These are phyloP conservation scores for Tremellales sp. DNA, from an alignment of 1,284 basidiomycete species.

Conservation along the genomic window DNA sequence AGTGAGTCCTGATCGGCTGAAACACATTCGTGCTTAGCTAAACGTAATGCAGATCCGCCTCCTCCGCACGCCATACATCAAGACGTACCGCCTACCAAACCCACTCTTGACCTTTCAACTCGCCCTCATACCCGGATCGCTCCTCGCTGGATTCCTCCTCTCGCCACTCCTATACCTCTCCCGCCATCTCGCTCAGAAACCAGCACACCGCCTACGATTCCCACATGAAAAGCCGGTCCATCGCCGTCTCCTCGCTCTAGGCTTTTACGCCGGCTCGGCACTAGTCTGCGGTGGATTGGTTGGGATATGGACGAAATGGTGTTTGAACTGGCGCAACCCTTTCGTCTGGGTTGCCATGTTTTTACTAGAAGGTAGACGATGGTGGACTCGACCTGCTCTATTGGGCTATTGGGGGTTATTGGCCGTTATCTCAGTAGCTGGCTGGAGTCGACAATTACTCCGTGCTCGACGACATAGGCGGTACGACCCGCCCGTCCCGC, in stretches of 20 bases:
- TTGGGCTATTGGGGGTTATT: slow-evolving; percentile 81
- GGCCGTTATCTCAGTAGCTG: slow-evolving; percentile 77
- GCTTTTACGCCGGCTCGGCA: slow-evolving; percentile 74
- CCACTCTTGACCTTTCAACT: slow-evolving; percentile 89
- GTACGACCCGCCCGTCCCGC: slow-evolving; percentile 53
- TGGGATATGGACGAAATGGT: slow-evolving; percentile 89
- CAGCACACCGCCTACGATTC: slow-evolving; percentile 80
- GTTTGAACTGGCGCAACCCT: slow-evolving; percentile 75
- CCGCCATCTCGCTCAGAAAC: slow-evolving; percentile 84
- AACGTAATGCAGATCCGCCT: slow-evolving; percentile 63
- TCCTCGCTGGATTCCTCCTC: slow-evolving; percentile 88
- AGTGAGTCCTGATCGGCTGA: slow-evolving; percentile 52
- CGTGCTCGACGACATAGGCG: slow-evolving; percentile 61
- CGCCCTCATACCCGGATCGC: slow-evolving; percentile 86
- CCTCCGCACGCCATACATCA: slow-evolving; percentile 75
- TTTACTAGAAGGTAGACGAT: slow-evolving; percentile 66
- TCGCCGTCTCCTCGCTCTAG: slow-evolving; percentile 75
- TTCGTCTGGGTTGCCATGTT: slow-evolving; percentile 81
- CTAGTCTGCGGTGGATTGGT: slow-evolving; percentile 80
- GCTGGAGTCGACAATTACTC: slow-evolving; percentile 84
- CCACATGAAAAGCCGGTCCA: slow-evolving; percentile 83
- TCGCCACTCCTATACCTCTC: slow-evolving; percentile 91
- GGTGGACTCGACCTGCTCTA: slow-evolving; percentile 78
- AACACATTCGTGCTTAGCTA: background rate
- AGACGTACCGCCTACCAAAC: slow-evolving; percentile 88